phyloP scores from a whole-genome alignment of 495 filamentous ascomycete genomes.

The Patellaria atrata region DNA sequence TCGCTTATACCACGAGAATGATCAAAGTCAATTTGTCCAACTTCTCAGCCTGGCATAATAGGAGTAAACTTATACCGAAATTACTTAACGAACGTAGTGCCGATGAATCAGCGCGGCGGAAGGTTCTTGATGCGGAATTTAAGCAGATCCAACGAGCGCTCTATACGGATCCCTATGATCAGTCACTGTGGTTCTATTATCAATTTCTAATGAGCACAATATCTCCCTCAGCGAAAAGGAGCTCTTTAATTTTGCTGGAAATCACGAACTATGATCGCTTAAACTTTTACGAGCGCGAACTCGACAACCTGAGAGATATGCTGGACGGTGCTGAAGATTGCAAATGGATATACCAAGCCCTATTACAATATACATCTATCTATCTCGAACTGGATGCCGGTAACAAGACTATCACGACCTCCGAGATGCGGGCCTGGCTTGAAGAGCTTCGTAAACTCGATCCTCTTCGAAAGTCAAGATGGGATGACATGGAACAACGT shows the following conservation, averaged over 20 bases:
- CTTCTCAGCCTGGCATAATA: slow-evolving; percentile 92
- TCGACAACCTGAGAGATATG: slow-evolving; percentile 40
- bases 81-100: slow-evolving; percentile 56
- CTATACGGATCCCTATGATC: slow-evolving; percentile 75
- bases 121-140: slow-evolving; percentile 67
- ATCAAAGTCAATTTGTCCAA: slow-evolving; percentile 72
- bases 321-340: slow-evolving; percentile 45
- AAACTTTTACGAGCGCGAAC: slow-evolving; percentile 22
- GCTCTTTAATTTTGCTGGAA: slow-evolving; percentile 46
- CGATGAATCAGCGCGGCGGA: slow-evolving; percentile 42
- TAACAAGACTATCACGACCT: slow-evolving; percentile 16
- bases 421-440: slow-evolving; percentile 26
- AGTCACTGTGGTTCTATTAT: slow-evolving; percentile 94
- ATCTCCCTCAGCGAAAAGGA: slow-evolving; percentile 19
- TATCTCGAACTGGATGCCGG: slow-evolving; percentile 21
- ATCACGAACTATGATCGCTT: slow-evolving; percentile 27
- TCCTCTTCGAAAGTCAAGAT: slow-evolving; percentile 26
- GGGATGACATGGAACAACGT: slow-evolving; percentile 23
- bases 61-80: slow-evolving; percentile 65
- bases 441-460: slow-evolving; percentile 23
- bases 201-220: slow-evolving; percentile 58
- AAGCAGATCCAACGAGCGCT: slow-evolving; percentile 58
- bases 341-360: slow-evolving; percentile 29
- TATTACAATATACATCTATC: slow-evolving; percentile 16
- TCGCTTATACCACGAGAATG: slow-evolving; percentile 81